Conservation (phyloP, 345 rosid species). For the Eucalyptus caleyi region DNA sequence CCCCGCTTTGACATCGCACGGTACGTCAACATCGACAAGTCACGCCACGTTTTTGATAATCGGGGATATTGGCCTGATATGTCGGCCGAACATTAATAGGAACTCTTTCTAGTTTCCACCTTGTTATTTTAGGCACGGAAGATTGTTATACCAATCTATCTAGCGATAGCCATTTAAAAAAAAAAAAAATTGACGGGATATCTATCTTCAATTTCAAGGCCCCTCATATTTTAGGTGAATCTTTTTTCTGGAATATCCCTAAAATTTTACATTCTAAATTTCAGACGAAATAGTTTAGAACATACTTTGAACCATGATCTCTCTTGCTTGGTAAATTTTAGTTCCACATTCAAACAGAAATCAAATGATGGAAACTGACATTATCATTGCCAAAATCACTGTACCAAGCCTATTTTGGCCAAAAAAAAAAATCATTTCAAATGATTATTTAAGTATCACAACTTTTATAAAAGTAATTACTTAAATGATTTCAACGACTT, state of each 20-base stretch:
- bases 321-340: neutral
- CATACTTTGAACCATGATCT: rapidly evolving
- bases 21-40: neutral
- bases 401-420: neutral
- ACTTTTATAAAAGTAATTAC: neutral
- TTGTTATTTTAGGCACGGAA: too few relatives aligned
- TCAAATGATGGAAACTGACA: neutral
- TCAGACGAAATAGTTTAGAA: too few relatives aligned
- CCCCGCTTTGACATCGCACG: neutral
- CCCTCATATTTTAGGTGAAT: too few relatives aligned
- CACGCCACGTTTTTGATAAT: neutral
- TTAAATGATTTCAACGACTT: neutral
- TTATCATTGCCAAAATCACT: neutral
- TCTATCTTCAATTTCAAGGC: too few relatives aligned
- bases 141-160: too few relatives aligned
- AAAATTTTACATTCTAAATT: too few relatives aligned
- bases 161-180: too few relatives aligned
- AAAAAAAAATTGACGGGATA: too few relatives aligned
- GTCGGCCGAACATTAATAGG: too few relatives aligned
- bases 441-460: neutral
- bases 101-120: too few relatives aligned
- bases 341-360: neutral
- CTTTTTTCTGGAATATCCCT: too few relatives aligned
- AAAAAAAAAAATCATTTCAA: neutral
- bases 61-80: too few relatives aligned